A percentile compares a stretch with the other conserved stretches of the same genome.
phyloP scores from a whole-genome alignment of 2,329 filamentous ascomycete species.

The Blastomyces percursus region DNA sequence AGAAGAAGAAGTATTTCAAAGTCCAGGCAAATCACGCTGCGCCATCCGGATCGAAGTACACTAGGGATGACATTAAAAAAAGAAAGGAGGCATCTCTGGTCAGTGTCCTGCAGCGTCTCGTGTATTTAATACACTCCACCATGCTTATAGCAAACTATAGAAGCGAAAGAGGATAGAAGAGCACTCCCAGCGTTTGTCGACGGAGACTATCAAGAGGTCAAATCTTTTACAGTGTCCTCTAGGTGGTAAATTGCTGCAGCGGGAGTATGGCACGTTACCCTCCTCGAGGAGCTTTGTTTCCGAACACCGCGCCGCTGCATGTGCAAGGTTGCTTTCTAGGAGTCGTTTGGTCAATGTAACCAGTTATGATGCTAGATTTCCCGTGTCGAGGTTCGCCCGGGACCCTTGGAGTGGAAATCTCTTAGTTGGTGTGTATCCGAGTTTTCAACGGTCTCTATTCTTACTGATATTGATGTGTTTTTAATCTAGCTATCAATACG shows the following conservation, averaged over 20 bases:
- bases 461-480: slow-evolving; percentile 18
- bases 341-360: slow-evolving; percentile 24
- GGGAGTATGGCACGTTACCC: slow-evolving; percentile 21
- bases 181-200: slow-evolving; percentile 20
- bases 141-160: slow-evolving; percentile 13
- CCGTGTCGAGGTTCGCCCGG: slow-evolving; percentile 24
- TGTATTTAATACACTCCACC: not conserved
- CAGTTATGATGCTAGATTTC: slow-evolving; percentile 16
- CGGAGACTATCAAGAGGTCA: slow-evolving; percentile 27
- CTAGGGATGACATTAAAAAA: slow-evolving; percentile 9
- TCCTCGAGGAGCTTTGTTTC: slow-evolving; percentile 16
- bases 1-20: slow-evolving; percentile 58
- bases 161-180: slow-evolving; percentile 21
- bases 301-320: slow-evolving; percentile 22
- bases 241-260: slow-evolving; percentile 13
- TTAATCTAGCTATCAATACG: slow-evolving; percentile 14
- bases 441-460: not conserved
- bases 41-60: slow-evolving; percentile 24
- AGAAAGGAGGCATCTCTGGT: slow-evolving; percentile 1
- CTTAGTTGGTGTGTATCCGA: slow-evolving; percentile 24
- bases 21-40: slow-evolving; percentile 46
- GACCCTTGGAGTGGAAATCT: slow-evolving; percentile 27
- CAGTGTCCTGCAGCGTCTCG: slow-evolving; percentile 10
- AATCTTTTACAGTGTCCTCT: slow-evolving; percentile 23
- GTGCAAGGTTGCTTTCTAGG: slow-evolving; percentile 24